phyloP scores from a whole-genome alignment of 1,284 basidiomycete genomes.

The Ustilago sp. region DNA sequence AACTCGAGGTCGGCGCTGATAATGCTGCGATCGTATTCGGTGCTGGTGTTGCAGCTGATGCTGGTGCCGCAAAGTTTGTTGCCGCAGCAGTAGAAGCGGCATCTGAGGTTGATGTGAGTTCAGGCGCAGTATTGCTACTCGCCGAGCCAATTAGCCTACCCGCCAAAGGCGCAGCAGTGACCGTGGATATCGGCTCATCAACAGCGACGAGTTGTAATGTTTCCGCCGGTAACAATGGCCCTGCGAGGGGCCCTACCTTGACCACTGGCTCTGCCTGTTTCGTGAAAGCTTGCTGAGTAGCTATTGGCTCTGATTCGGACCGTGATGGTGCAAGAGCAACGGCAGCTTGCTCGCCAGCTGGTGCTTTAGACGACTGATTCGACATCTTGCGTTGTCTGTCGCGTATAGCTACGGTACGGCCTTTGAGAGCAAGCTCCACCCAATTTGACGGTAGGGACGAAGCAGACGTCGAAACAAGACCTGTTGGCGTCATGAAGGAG shows the following conservation, averaged over 20 bases:
- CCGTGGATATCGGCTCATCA: neutral
- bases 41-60: conserved; percentile 8
- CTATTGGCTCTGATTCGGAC: neutral
- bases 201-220: neutral
- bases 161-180: conserved; percentile 3
- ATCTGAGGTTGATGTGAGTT: neutral
- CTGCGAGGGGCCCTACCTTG: conserved; percentile 15
- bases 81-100: neutral
- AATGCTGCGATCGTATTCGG: conserved; percentile 19
- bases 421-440: conserved; percentile 41
- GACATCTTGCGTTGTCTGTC: conserved; percentile 37
- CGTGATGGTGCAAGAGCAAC: neutral
- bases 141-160: conserved; percentile 17
- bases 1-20: neutral
- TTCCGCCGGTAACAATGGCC: neutral
- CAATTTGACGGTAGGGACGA: conserved; percentile 30
- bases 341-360: conserved; percentile 7
- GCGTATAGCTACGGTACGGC: conserved; percentile 22
- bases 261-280: neutral
- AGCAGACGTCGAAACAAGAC: conserved; percentile 27
- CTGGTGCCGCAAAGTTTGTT: neutral
- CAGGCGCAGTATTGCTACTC: conserved; percentile 7
- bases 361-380: neutral
- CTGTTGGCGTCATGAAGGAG: conserved; percentile 41
- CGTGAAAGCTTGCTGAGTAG: neutral